Evolutionary conservation across 495 filamentous ascomycete genomes (phyloP).

Genomic region (Lentithecium fluviatile): DNA sequence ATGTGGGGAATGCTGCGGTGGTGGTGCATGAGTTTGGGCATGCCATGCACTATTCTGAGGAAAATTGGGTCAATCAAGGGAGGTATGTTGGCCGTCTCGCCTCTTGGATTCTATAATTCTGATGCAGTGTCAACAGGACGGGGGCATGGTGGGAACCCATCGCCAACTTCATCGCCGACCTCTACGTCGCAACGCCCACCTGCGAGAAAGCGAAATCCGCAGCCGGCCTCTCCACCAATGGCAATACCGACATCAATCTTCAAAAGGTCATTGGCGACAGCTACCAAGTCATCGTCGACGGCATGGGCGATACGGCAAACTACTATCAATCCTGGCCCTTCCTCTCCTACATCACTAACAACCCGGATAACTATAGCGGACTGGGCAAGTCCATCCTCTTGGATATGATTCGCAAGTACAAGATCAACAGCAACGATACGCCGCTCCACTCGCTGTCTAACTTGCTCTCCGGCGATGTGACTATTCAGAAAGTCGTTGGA

Average conservation of each 20-base stretch:
- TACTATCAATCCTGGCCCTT: conserved; percentile 42
- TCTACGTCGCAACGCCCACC: conserved; percentile 44
- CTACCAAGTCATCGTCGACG: conserved; percentile 49
- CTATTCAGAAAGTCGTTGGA: conserved; percentile 45
- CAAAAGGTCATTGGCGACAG: conserved; percentile 48
- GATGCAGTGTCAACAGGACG: conserved; percentile 24
- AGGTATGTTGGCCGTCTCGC: conserved; percentile 14
- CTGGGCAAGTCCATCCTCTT: conserved; percentile 44
- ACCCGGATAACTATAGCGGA: conserved; percentile 46
- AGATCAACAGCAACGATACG: conserved; percentile 47
- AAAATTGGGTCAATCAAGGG: conserved; percentile 48
- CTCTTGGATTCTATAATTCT: neutral
- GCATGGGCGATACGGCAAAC: conserved; percentile 40
- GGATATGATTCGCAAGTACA: conserved; percentile 47
- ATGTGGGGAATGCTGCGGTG: conserved; percentile 44
- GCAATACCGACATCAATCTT: conserved; percentile 46
- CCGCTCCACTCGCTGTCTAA: conserved; percentile 48
- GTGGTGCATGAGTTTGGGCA: conserved; percentile 51
- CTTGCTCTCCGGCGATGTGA: conserved; percentile 29
- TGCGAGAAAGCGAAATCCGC: conserved; percentile 40
- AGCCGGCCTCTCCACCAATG: conserved; percentile 38
- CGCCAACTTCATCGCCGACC: conserved; percentile 50
- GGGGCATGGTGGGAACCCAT: conserved; percentile 52
- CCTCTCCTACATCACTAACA: conserved; percentile 46
- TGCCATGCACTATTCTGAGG: conserved; percentile 45